Evolutionary conservation across 148 eudicot genomes (phyloP).

Genomic region (Camellia granthamiana): DNA sequence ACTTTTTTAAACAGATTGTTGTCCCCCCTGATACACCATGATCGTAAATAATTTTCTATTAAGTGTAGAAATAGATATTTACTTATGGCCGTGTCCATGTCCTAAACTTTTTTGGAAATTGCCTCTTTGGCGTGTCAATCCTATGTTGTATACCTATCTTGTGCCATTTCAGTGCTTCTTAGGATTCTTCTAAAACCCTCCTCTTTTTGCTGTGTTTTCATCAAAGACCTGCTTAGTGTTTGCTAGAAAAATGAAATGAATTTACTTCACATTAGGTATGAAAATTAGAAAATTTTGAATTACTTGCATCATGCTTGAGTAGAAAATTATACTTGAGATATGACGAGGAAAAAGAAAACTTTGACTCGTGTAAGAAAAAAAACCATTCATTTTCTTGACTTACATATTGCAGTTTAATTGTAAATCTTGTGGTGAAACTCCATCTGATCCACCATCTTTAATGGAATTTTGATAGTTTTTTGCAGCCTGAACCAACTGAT

Average conservation of each 20-base stretch:
- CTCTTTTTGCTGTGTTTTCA: no score
- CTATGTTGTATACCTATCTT: no score
- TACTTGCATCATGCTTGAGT: no score
- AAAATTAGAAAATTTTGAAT: no score
- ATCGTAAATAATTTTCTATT: background rate
- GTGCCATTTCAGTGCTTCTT: no score
- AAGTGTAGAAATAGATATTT: background rate
- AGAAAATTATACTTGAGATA: no score
- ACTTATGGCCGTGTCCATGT: slow-evolving; percentile 1
- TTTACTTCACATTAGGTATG: no score
- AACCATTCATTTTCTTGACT: slow-evolving; percentile 6
- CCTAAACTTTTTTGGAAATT: background rate
- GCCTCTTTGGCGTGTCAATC: no score
- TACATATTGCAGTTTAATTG: slow-evolving; percentile 35
- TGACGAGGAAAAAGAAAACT: background rate
- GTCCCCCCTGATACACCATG: background rate
- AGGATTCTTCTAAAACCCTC: no score
- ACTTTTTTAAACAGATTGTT: background rate
- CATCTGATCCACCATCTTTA: slow-evolving; percentile 17
- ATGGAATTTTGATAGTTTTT: slow-evolving; percentile 19
- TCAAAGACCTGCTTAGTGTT: no score
- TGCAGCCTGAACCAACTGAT: slow-evolving; percentile 29
- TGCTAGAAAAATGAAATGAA: no score
- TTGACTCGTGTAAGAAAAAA: background rate
- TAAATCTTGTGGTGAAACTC: slow-evolving; percentile 19